Evolutionary conservation across 2,329 filamentous ascomycete genomes (phyloP).

Genomic region (Alternaria hordeiaustralica): DNA sequence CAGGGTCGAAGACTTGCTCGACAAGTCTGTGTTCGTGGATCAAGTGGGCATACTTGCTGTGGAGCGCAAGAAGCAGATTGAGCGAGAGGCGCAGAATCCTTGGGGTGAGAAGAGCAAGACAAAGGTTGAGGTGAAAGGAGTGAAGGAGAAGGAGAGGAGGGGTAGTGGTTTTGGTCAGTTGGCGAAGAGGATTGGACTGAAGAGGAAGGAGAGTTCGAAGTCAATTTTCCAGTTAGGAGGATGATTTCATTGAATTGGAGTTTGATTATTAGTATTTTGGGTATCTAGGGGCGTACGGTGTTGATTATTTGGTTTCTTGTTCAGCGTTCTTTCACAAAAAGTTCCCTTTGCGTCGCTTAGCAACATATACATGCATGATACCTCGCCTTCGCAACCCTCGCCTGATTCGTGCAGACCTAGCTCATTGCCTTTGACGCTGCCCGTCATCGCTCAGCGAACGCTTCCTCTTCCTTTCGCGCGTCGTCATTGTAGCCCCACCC

Average conservation of each 20-base stretch:
- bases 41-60: slow-evolving; percentile 35
- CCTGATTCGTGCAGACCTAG: not conserved
- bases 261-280: not conserved
- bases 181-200: slow-evolving; percentile 31
- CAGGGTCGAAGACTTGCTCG: slow-evolving; percentile 41
- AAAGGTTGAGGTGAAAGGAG: slow-evolving; percentile 14
- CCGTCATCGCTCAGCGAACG: not conserved
- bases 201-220: slow-evolving; percentile 22
- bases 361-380: not conserved
- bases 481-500: not conserved
- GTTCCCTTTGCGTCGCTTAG: not conserved
- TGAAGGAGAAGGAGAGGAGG: slow-evolving; percentile 19
- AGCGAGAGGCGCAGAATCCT: slow-evolving; percentile 32
- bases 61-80: slow-evolving; percentile 36
- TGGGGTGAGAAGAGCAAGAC: slow-evolving; percentile 40
- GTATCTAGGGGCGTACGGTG: not conserved
- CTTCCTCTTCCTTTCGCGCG: not conserved
- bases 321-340: not conserved
- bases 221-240: not conserved
- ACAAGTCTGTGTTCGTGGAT: slow-evolving; percentile 38
- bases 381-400: not conserved
- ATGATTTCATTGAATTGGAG: not conserved
- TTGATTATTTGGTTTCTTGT: not conserved
- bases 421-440: not conserved
- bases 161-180: slow-evolving; percentile 10